Percentiles rank a stretch among this genome's conserved stretches.
phyloP scores from a whole-genome alignment of 2,329 filamentous ascomycete genomes.

The Pleurostoma richardsiae region DNA sequence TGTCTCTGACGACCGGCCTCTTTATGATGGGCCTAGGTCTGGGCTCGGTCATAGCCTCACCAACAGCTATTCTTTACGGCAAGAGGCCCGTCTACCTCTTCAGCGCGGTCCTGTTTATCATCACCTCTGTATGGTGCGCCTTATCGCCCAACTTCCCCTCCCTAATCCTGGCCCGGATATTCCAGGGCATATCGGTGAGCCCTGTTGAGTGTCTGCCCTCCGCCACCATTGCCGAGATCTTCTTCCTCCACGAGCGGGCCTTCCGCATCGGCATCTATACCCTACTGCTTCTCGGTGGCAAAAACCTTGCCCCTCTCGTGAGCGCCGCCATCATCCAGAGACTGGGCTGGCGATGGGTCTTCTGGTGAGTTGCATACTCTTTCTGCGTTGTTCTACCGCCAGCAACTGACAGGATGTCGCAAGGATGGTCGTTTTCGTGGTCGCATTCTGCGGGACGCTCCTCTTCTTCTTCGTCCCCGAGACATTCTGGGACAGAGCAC shows the following conservation, averaged over 20 bases:
- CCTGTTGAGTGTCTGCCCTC: conserved; percentile 90
- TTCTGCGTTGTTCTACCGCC: too few relatives aligned
- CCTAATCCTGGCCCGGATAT: conserved; percentile 73
- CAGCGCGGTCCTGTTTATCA: conserved; percentile 71
- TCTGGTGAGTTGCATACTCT: conserved; percentile 55
- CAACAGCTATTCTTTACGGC: conserved; percentile 85
- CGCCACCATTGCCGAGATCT: conserved; percentile 93
- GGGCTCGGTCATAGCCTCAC: conserved; percentile 78
- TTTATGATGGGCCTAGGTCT: conserved; percentile 93
- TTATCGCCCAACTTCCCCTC: conserved; percentile 76
- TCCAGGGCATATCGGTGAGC: conserved; percentile 83
- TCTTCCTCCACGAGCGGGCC: conserved; percentile 89
- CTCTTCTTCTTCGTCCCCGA: conserved; percentile 91
- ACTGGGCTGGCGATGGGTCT: conserved; percentile 84
- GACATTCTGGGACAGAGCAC: conserved; percentile 90
- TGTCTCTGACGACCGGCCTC: conserved; percentile 82
- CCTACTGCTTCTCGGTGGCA: conserved; percentile 78
- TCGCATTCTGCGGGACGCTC: conserved; percentile 63
- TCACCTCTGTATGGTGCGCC: conserved; percentile 79
- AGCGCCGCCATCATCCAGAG: conserved; percentile 79
- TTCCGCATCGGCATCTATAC: conserved; percentile 94
- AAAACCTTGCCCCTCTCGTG: conserved; percentile 83
- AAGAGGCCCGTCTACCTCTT: conserved; percentile 87
- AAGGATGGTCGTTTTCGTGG: conserved; percentile 78
- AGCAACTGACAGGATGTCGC: conserved; percentile 6